Evolutionary conservation across 805 yeast genomes (phyloP), one percentile per base, ranked within the genome.

Genomic region (Helenozyma rhizophorensis): DNA sequence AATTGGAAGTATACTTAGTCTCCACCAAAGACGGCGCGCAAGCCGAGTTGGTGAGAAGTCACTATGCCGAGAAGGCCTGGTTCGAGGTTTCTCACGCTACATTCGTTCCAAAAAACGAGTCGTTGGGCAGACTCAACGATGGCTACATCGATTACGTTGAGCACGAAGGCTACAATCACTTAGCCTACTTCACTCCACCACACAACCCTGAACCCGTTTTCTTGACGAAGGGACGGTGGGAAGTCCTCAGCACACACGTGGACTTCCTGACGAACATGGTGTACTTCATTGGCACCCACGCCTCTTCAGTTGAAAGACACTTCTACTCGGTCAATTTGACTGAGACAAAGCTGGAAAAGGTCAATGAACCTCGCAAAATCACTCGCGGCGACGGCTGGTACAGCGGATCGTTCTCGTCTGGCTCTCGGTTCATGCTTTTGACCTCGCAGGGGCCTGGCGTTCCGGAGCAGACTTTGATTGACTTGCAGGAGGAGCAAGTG

Each of bases 131-230:
- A 22, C 43, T 57, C 14, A 58, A 65, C 28, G 68, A 66, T 37
- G 90, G 90, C 0, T 93, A 93, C 57, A 74, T 93, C 37, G 98
- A 93, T 55, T 72, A 89, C 2, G 68, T 77, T 10, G 76, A 72
- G 12, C 68, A 65, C 21, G 64, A 75, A 39, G 80, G 83, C 0
- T 80, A 57, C 53, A 75, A 72, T 40, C 98, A 93, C 56, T 65
- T 93, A 42, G 97, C 88, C 0, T 89, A 83, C 56, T 93, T 78
- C 53, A 65, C 84, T 2, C 93, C 95, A 4, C 76, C 87, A 2
- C 50, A 58, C 4, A 51, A 70, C 21, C 47, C 59, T 0, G 49
- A 54, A 3, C 78, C 78, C 1, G 65, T 70, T 16, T 55, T 80
- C 4, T 54, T 82, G 14, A 69, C 95, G 6, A 37, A 46, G 1